Evolutionary conservation across 441 rosid genomes (phyloP).

Genomic region (Breynia disticha): DNA sequence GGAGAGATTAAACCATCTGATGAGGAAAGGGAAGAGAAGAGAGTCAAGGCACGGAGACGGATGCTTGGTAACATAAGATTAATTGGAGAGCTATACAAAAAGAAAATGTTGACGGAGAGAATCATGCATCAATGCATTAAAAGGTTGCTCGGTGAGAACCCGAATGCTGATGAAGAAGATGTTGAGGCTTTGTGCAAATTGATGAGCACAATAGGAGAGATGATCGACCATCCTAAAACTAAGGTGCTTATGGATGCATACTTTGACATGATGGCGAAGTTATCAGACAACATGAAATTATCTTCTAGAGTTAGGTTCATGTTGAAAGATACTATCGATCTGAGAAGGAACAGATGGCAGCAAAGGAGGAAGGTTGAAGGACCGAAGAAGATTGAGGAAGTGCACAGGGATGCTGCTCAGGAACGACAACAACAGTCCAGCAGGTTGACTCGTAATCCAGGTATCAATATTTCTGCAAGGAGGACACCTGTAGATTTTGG

Average conservation of each 20-base stretch:
- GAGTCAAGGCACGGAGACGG: slow-evolving; percentile 75
- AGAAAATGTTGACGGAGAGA: slow-evolving; percentile 78
- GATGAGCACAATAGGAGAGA: slow-evolving; percentile 90
- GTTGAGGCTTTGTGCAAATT: slow-evolving; percentile 84
- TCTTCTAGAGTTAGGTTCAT: slow-evolving; percentile 86
- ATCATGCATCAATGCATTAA: slow-evolving; percentile 83
- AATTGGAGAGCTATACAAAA: slow-evolving; percentile 95
- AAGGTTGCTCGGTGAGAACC: slow-evolving; percentile 62
- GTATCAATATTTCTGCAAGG: slow-evolving; percentile 49
- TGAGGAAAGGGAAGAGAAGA: slow-evolving; percentile 80
- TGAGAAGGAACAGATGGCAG: slow-evolving; percentile 92
- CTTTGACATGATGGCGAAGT: slow-evolving; percentile 56
- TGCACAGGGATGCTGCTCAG: slow-evolving; percentile 98
- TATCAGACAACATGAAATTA: slow-evolving; percentile 60
- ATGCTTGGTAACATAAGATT: slow-evolving; percentile 95
- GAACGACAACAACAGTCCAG: slow-evolving; percentile 71
- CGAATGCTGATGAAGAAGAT: slow-evolving; percentile 90
- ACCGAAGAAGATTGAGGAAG: slow-evolving; percentile 96
- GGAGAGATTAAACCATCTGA: slow-evolving; percentile 69
- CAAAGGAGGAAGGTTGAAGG: slow-evolving; percentile 98
- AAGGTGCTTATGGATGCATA: slow-evolving; percentile 65
- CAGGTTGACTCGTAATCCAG: slow-evolving; percentile 65
- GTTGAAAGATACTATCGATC: slow-evolving; percentile 81
- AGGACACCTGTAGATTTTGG: slow-evolving; percentile 65
- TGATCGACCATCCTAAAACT: slow-evolving; percentile 69